Base-by-base conservation (phyloP, 768 basidiomycete genomes). In the Paxillus involutus region DNA sequence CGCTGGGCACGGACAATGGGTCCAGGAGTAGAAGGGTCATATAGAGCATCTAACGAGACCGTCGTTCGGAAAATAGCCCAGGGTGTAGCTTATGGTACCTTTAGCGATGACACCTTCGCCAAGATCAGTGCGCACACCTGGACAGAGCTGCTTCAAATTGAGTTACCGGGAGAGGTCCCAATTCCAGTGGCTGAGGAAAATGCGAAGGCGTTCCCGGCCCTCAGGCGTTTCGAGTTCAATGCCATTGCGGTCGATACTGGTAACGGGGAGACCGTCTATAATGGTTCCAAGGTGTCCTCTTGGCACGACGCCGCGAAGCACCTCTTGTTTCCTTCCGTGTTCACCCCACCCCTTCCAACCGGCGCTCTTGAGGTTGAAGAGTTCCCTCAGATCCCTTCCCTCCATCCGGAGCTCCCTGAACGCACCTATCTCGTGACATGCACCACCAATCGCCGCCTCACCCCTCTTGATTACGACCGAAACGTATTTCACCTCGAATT, bases 401-500 rank as follows among this genome's bases (percentile, higher is more conserved):
- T 96, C 32, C 91, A 89, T 40, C 97, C 97, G 12, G 94, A 97
- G 62, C 67, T 89, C 21, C 75, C 88, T 3, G 96, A 98, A 55
- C 86, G 88, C 64, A 98, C 94, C 21, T 98, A 82, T 81, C 84
- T 98, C 51, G 86, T 98, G 52, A 96, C 91, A 9, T 95, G 94
- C 70, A 84, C 86, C 6, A 94, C 97, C 70, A 98, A 98, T 75
- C 85, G 87, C 42, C 91, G 97, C 32, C 83, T 99, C 45, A 98
- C 97, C 1, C 97, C 97, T 32, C 71, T 84, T 60, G 94, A 96
- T 57, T 99, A 99, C 73, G 90, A 98, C 71, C 91, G 97, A 61
- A 98, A 99, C 72, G 94, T 99, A 32, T 98, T 98, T 80, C 97
- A 99, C 74, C 81, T 99, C 61, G 97, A 98, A 75, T 95, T 99